Percentiles rank a stretch among this genome's conserved stretches.
Conservation (phyloP, 257 asterid species). For the Fraxinus anomala region DNA sequence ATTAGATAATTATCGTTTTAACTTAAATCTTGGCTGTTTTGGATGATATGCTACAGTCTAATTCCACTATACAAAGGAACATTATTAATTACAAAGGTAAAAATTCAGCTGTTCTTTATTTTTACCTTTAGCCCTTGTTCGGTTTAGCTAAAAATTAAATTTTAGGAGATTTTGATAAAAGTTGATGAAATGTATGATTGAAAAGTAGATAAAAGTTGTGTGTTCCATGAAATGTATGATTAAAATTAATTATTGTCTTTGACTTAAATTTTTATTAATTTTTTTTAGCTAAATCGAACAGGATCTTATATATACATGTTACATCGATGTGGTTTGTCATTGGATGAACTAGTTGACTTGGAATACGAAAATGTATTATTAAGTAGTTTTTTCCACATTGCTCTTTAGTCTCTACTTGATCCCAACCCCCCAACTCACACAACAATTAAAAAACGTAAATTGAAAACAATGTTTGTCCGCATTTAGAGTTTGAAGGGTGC, state of each 20-base stretch:
- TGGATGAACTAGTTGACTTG: not conserved
- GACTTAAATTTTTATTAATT: too few species aligned
- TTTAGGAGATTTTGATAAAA: too few species aligned
- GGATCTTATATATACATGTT: not conserved
- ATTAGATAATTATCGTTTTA: too few species aligned
- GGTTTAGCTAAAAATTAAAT: too few species aligned
- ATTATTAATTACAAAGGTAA: conserved; percentile 63
- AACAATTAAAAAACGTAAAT: too few species aligned
- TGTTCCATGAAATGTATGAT: too few species aligned
- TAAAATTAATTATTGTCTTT: too few species aligned
- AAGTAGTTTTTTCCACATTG: not conserved
- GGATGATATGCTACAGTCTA: conserved; percentile 57
- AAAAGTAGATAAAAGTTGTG: too few species aligned
- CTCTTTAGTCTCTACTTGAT: not conserved
- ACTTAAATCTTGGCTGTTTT: conserved; percentile 24
- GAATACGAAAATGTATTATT: not conserved
- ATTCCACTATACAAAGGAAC: conserved; percentile 71
- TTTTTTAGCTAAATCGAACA: too few species aligned
- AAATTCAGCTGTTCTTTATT: not conserved
- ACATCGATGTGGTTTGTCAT: not conserved
- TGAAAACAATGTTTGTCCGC: not conserved
- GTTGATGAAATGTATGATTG: too few species aligned
- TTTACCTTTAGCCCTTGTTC: not conserved
- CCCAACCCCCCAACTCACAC: not conserved
- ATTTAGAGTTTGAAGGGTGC: not conserved